Percentiles rank a stretch among this genome's conserved stretches.
Conservation (phyloP, 2,329 filamentous ascomycete genomes). For the Curvularia eragrostidis region DNA sequence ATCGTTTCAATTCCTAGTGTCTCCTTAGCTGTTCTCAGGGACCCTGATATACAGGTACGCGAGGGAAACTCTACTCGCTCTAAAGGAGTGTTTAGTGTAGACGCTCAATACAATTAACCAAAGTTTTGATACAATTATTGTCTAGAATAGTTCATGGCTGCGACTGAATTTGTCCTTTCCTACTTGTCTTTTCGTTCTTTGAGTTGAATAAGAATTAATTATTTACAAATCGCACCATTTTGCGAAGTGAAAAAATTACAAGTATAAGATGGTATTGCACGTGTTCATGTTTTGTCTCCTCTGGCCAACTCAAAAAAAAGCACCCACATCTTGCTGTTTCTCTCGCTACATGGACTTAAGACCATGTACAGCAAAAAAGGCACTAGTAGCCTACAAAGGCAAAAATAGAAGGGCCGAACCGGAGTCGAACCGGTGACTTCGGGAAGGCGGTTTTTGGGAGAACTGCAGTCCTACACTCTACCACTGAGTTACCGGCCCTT, state of each 20-base stretch:
- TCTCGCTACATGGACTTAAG: too few relatives aligned
- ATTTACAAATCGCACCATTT: background rate
- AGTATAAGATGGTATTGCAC: too few relatives aligned
- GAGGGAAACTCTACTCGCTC: background rate
- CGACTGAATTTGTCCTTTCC: background rate
- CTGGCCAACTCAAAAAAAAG: too few relatives aligned
- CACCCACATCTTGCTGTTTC: too few relatives aligned
- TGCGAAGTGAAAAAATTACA: too few relatives aligned
- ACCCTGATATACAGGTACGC: background rate
- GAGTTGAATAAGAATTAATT: background rate
- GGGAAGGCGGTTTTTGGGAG: slow-evolving; percentile 2
- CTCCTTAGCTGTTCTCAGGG: background rate
- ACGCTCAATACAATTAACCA: background rate
- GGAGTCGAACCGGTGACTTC: slow-evolving; percentile 20
- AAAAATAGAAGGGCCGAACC: slow-evolving; percentile 15
- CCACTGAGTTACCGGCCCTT: slow-evolving; percentile 18
- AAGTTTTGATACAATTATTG: background rate
- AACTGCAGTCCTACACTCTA: slow-evolving; percentile 22
- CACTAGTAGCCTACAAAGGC: too few relatives aligned
- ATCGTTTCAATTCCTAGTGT: background rate
- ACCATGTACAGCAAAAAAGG: too few relatives aligned
- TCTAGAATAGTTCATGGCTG: background rate
- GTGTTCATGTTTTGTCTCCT: too few relatives aligned
- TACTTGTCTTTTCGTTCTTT: background rate
- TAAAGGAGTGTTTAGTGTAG: background rate